Conservation (phyloP, 768 basidiomycete species). For the Sarcodon sp. region DNA sequence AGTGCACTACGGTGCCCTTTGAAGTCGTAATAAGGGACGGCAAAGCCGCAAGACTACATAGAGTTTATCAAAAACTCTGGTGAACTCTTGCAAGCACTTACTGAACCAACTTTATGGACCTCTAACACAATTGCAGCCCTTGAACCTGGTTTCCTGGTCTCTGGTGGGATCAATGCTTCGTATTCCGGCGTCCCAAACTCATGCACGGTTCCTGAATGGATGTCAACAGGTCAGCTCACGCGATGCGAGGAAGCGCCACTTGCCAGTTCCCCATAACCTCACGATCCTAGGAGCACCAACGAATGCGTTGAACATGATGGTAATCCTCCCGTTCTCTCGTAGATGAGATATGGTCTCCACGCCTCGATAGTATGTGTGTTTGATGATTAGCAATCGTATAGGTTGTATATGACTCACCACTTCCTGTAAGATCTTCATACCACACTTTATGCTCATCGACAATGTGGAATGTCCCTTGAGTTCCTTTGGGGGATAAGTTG, state of each 20-base stretch:
- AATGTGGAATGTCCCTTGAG: slow-evolving; percentile 47
- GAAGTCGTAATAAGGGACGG: slow-evolving; percentile 49
- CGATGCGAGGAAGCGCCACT: slow-evolving; percentile 2
- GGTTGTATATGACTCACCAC: slow-evolving; percentile 28
- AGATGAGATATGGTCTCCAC: slow-evolving; percentile 48
- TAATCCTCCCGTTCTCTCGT: slow-evolving; percentile 51
- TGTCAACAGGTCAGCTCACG: neutral
- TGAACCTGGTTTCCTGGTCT: slow-evolving; percentile 38
- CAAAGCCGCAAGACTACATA: slow-evolving; percentile 55
- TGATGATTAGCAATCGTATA: neutral
- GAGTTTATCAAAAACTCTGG: slow-evolving; percentile 4
- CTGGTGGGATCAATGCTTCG: slow-evolving; percentile 32
- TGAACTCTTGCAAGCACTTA: slow-evolving; percentile 11
- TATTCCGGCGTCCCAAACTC: slow-evolving; percentile 57
- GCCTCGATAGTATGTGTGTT: slow-evolving; percentile 17
- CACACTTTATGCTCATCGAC: slow-evolving; percentile 42
- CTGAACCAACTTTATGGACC: slow-evolving; percentile 43
- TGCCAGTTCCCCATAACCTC: slow-evolving; percentile 46
- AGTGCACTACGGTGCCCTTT: slow-evolving; percentile 40
- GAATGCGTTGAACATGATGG: slow-evolving; percentile 48
- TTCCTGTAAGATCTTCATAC: slow-evolving; percentile 68
- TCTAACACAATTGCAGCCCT: slow-evolving; percentile 49
- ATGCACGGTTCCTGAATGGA: slow-evolving; percentile 33
- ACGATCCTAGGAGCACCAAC: slow-evolving; percentile 45
- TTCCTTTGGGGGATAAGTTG: slow-evolving; percentile 58